Conservation (phyloP, 1,284 basidiomycete species). For the Lentinula novae-zelandiae region DNA sequence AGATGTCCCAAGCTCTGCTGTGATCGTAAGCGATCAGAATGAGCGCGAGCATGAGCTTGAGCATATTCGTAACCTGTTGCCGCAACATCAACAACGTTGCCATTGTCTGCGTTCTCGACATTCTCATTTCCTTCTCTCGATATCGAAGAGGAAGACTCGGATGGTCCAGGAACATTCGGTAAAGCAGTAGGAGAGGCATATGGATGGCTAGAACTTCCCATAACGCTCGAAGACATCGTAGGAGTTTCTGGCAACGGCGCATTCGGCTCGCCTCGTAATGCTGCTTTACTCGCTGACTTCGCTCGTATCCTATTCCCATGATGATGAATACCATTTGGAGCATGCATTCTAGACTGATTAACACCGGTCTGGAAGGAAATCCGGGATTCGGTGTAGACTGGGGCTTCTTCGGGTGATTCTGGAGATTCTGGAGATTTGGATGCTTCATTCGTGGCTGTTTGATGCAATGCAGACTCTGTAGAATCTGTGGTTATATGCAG, state of each 20-base stretch:
- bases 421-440: background rate
- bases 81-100: background rate
- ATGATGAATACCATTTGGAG: background rate
- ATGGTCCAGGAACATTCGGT: background rate
- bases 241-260: background rate
- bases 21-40: background rate
- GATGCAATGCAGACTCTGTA: background rate
- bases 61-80: background rate
- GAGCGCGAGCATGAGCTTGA: background rate
- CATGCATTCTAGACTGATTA: background rate
- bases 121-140: background rate
- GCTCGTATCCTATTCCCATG: background rate
- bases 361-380: conserved; percentile 1
- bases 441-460: background rate
- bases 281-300: background rate
- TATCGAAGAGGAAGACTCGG: background rate
- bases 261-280: background rate
- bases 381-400: background rate
- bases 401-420: background rate
- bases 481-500: background rate
- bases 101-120: background rate
- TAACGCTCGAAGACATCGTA: background rate
- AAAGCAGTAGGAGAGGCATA: background rate
- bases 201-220: background rate
- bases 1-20: background rate